Evolutionary conservation across 1,139 yeast genomes (phyloP).

Genomic region (Zhuliangozyma parablackwelliae): DNA sequence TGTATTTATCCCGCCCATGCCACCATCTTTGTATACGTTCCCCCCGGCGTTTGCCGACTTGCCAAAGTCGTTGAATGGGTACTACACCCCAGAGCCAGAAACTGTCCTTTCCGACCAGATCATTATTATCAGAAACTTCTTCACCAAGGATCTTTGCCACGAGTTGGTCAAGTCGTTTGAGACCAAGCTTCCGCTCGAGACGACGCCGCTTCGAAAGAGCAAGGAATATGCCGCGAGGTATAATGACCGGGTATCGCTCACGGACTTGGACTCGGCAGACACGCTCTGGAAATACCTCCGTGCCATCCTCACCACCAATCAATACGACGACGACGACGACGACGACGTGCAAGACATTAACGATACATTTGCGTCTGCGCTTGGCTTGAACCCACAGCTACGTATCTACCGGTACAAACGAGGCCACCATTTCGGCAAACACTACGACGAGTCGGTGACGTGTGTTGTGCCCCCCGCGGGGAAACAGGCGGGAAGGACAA

Average conservation of each 20-base stretch:
- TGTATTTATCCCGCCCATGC: neutral
- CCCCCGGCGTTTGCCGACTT: slow-evolving; percentile 26
- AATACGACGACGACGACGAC: slow-evolving; percentile 26
- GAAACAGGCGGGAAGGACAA: slow-evolving; percentile 34
- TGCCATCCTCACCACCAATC: slow-evolving; percentile 26
- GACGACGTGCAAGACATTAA: slow-evolving; percentile 23
- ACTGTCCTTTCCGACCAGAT: slow-evolving; percentile 38
- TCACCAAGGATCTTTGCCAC: slow-evolving; percentile 38
- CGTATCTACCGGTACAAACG: slow-evolving; percentile 52
- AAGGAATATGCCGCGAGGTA: slow-evolving; percentile 56
- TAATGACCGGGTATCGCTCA: slow-evolving; percentile 48
- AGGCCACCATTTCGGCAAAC: slow-evolving; percentile 62
- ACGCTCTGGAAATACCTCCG: slow-evolving; percentile 43
- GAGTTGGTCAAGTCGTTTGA: slow-evolving; percentile 39
- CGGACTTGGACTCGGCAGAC: slow-evolving; percentile 36
- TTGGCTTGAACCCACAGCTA: slow-evolving; percentile 55
- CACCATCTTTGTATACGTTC: slow-evolving; percentile 16
- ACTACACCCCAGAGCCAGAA: slow-evolving; percentile 32
- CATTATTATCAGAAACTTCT: slow-evolving; percentile 39
- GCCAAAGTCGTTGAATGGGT: slow-evolving; percentile 19
- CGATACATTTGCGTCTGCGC: slow-evolving; percentile 31
- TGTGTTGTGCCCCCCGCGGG: slow-evolving; percentile 21
- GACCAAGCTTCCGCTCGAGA: slow-evolving; percentile 31
- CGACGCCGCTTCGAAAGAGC: slow-evolving; percentile 47
- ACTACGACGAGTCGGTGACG: slow-evolving; percentile 56